Evolutionary conservation across 116 monocot species (phyloP).

Genomic region (Papilionanthe hybrid): DNA sequence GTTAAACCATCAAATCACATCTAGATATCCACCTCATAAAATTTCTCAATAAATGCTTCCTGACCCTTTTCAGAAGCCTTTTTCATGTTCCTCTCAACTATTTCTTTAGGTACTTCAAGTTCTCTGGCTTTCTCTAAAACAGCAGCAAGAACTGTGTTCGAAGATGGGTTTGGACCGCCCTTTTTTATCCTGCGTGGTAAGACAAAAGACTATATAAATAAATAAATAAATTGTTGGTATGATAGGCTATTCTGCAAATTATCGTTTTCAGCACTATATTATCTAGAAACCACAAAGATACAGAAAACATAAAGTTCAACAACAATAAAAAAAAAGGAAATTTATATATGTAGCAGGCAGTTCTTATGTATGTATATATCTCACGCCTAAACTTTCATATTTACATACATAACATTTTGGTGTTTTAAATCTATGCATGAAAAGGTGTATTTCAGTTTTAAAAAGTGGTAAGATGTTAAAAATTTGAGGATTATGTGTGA

Average conservation of each 20-base stretch:
- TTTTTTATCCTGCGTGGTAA: constrained; percentile 62
- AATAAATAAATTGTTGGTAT: not conserved
- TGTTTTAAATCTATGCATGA: no score
- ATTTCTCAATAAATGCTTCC: constrained; percentile 86
- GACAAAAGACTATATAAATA: not conserved
- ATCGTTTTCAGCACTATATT: not conserved
- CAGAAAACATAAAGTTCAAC: not conserved
- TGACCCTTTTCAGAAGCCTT: constrained; percentile 91
- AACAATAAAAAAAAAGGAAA: not conserved
- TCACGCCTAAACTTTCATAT: no score
- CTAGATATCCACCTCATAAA: constrained; percentile 61
- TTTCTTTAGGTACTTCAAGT: constrained; percentile 92
- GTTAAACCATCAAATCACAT: not conserved
- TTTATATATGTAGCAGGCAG: no score
- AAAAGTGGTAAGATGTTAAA: no score
- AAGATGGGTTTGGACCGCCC: constrained; percentile 79
- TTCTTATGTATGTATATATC: no score
- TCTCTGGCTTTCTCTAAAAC: constrained; percentile 88
- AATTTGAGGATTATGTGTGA: no score
- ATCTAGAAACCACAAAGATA: not conserved
- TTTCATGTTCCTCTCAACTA: constrained; percentile 86
- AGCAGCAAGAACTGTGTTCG: constrained; percentile 71
- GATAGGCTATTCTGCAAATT: not conserved
- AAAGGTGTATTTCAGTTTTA: no score
- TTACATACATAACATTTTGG: no score